Evolutionary conservation across 352 stramenopile genomes (phyloP), one percentile per base, ranked within the genome.

Genomic region (Phytophthora podocarpi): DNA sequence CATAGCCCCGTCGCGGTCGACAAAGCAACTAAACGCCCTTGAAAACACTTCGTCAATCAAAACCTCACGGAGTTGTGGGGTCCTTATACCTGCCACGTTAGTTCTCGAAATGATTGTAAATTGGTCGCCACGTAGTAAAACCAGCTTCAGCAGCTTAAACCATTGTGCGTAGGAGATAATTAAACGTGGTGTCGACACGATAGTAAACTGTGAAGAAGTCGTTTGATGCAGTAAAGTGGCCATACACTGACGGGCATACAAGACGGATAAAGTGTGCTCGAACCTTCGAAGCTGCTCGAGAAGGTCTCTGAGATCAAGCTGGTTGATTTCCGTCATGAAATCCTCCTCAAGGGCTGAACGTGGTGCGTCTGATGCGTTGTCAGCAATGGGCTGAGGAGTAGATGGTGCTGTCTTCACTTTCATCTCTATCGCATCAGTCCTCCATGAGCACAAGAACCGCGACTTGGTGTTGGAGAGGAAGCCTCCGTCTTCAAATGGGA

Each of bases 401-500:
- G 50, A 34, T 24, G 27, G 26, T 1, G 35, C 9, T 0, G n/a
- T 15, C 2, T 35, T 60, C 13, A 9, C 16, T 45, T 81, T 77
- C 36, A 57, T 69, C 52, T 85, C 76, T 2, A 82, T 37, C 2
- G 61, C 16, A 2, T 56, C 57, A 2, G 51, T 9, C 46, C 55
- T 58, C 76, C 76, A 85, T 4, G 56, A 52, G 0, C 24, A 35
- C 42, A 85, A 54, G 21, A 82, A 84, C 5, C 47, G 65, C 0
- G 63, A 51, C 12, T 66, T 71, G 0, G 53, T 78, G 41, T 89
- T 93, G 0, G 81, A 90, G 0, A 78, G 48, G 32, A 78, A 92
- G 0, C 86, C 86, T 21, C 86, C 82, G 20, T 93, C 83, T 68
- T 95, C 82, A 45, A 95, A 89, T 6, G 86, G 86, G 23, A 93